phyloP scores from a whole-genome alignment of 768 basidiomycete genomes.

The Sutorius australiensis region DNA sequence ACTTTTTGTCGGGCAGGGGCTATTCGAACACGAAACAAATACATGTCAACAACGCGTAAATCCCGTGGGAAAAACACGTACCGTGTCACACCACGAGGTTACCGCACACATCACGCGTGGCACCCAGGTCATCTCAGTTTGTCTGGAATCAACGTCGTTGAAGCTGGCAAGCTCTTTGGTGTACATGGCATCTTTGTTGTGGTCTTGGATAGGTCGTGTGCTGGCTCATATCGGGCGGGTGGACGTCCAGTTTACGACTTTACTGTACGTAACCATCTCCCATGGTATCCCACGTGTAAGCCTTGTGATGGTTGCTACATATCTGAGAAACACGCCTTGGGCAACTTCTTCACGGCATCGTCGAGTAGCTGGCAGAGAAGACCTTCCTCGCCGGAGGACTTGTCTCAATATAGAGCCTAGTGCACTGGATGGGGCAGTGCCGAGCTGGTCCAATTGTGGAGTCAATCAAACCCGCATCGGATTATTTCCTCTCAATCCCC shows the following conservation, averaged over 20 bases:
- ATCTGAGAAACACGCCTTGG: neutral
- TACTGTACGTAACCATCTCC: neutral
- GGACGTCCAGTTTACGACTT: neutral
- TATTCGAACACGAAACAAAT: conserved; percentile 29
- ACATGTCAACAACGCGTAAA: conserved; percentile 31
- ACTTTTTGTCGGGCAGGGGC: neutral
- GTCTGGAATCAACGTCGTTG: no score
- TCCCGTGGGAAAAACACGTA: conserved; percentile 24
- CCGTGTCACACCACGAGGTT: conserved; percentile 12
- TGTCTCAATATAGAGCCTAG: neutral
- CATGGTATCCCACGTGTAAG: neutral
- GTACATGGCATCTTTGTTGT: no score
- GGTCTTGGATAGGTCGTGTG: no score
- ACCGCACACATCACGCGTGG: conserved; percentile 16
- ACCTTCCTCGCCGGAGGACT: neutral
- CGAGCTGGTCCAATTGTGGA: no score
- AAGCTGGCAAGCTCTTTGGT: no score
- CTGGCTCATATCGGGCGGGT: no score
- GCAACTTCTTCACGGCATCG: neutral
- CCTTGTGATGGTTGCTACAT: neutral
- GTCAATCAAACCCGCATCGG: no score
- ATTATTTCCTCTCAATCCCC: neutral
- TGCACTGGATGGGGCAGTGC: no score
- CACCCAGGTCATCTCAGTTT: neutral
- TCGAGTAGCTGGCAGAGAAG: neutral